phyloP scores from a whole-genome alignment of 257 asterid species.

The Solanum virginianum region DNA sequence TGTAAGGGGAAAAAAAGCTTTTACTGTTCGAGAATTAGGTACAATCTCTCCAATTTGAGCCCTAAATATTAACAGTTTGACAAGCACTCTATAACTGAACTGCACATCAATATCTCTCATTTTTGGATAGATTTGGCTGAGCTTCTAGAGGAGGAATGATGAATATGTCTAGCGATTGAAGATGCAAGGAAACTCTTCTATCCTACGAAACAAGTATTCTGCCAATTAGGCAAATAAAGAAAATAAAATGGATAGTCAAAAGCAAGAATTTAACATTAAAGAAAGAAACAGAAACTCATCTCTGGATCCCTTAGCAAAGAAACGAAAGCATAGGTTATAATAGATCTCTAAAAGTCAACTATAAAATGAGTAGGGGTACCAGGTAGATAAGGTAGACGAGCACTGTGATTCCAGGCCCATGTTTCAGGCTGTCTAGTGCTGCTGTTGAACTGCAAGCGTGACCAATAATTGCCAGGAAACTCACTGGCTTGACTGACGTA shows the following conservation, averaged over 20 bases:
- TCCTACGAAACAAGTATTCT: neutral
- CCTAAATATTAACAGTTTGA: neutral
- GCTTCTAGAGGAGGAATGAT: neutral
- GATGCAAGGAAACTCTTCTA: neutral
- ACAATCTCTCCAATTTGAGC: neutral
- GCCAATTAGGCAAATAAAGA: neutral
- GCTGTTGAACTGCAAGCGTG: constrained; percentile 40
- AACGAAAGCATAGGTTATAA: neutral
- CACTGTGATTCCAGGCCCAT: constrained; percentile 47
- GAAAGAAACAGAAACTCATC: neutral
- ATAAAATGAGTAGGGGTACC: constrained; percentile 28
- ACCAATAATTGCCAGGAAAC: constrained; percentile 54
- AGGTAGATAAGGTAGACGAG: constrained; percentile 24
- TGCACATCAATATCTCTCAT: neutral
- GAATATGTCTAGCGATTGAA: neutral
- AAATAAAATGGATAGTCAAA: neutral
- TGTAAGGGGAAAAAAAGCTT: neutral
- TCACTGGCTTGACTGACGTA: constrained; percentile 46
- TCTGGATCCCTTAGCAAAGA: neutral
- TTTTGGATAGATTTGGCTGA: neutral
- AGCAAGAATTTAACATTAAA: neutral
- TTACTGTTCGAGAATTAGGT: neutral
- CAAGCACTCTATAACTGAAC: neutral
- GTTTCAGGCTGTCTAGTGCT: constrained; percentile 37
- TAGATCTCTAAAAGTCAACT: neutral